A percentile compares a stretch with the other conserved stretches of the same genome.
Conservation (phyloP, 2,329 filamentous ascomycete genomes). For the Aspergillus bombycis region DNA sequence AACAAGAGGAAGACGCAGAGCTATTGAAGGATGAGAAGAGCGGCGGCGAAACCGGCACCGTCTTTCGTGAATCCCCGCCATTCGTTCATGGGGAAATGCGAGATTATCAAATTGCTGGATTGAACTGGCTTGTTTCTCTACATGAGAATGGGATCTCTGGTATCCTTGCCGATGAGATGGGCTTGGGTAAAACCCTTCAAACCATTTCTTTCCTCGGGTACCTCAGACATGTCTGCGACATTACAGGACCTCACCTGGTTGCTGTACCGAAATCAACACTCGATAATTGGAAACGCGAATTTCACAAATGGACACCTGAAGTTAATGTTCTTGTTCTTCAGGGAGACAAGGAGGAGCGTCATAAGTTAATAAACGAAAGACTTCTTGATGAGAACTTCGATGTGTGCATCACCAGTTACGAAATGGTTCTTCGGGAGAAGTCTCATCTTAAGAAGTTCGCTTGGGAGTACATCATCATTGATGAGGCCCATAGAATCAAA, state of each 20-base stretch:
- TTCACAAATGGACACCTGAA: slow-evolving; percentile 90
- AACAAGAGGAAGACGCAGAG: slow-evolving; percentile 97
- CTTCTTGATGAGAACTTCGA: slow-evolving; percentile 96
- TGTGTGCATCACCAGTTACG: slow-evolving; percentile 97
- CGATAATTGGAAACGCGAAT: slow-evolving; percentile 98
- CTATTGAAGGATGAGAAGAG: slow-evolving; percentile 81
- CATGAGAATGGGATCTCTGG: slow-evolving; percentile 99
- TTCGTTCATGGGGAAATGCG: slow-evolving; percentile 89
- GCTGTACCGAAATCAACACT: slow-evolving; percentile 95
- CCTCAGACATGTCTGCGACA: slow-evolving; percentile 85
- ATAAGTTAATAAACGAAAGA: slow-evolving; percentile 83
- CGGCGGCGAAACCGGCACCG: slow-evolving; percentile 80
- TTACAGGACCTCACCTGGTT: slow-evolving; percentile 86
- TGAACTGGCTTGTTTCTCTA: slow-evolving; percentile 97
- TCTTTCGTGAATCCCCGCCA: slow-evolving; percentile 91
- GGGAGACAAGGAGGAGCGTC: slow-evolving; percentile 91
- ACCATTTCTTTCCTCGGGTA: slow-evolving; percentile 97
- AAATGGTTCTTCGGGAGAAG: slow-evolving; percentile 97
- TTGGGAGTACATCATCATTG: slow-evolving; percentile 99
- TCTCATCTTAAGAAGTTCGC: slow-evolving; percentile 94
- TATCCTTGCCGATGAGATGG: slow-evolving; percentile 98
- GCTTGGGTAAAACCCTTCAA: slow-evolving; percentile 94
- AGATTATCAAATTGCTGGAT: slow-evolving; percentile 91
- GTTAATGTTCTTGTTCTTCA: slow-evolving; percentile 93
- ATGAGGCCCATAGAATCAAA: slow-evolving; percentile 98